A percentile compares a stretch with the other conserved stretches of the same genome.
These are phyloP conservation scores for Tetrapisispora arboricola DNA, from an alignment of 805 yeast species.

Conservation along the genomic window DNA sequence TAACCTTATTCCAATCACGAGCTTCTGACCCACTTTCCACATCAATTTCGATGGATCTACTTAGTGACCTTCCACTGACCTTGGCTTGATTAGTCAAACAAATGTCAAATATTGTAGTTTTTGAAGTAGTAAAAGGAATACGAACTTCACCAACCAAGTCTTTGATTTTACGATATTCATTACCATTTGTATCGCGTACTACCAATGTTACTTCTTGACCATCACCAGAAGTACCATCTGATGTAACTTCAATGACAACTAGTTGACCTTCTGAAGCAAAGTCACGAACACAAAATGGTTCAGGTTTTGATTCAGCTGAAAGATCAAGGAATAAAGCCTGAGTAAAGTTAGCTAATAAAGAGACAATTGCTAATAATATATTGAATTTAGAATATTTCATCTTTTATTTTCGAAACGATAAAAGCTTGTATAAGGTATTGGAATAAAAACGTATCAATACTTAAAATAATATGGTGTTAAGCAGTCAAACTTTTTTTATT, in stretches of 20 bases:
- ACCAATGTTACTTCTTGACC: conserved; percentile 69
- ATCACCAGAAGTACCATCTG: conserved; percentile 71
- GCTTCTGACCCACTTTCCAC: conserved; percentile 95
- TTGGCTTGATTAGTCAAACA: conserved; percentile 67
- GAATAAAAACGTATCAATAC: too few species aligned
- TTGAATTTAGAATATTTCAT: not conserved
- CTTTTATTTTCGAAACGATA: too few species aligned
- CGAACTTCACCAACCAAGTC: conserved; percentile 64
- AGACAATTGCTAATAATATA: not conserved
- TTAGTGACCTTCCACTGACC: conserved; percentile 33
- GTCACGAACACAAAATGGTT: conserved; percentile 83
- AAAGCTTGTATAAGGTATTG: too few species aligned
- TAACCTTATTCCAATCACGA: conserved; percentile 93
- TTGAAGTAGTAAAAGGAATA: conserved; percentile 77
- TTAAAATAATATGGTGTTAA: too few species aligned
- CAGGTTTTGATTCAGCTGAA: conserved; percentile 36
- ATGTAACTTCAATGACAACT: conserved; percentile 73
- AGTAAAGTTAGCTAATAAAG: not conserved
- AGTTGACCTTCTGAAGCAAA: conserved; percentile 76
- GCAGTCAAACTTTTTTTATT: too few species aligned
- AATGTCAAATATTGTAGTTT: conserved; percentile 78
- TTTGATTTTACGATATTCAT: conserved; percentile 69
- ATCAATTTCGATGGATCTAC: conserved; percentile 77
- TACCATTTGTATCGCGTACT: conserved; percentile 72
- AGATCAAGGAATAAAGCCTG: conserved; percentile 38